Conservation (phyloP, 495 filamentous ascomycete species). For the Talaromyces trachyspermus region DNA sequence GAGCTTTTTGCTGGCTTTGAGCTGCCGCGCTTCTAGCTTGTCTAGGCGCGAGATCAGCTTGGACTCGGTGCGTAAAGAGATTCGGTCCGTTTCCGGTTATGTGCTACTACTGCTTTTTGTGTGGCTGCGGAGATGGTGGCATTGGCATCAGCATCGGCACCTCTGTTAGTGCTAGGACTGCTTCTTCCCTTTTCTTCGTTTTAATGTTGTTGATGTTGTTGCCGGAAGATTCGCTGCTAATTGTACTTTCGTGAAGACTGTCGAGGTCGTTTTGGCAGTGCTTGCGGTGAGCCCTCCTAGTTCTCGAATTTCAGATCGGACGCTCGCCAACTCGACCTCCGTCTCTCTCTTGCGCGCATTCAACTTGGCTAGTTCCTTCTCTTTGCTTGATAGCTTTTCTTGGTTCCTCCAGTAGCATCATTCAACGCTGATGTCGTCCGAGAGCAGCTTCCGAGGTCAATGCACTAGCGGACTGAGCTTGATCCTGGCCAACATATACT, state of each 20-base stretch:
- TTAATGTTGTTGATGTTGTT: conserved; percentile 6
- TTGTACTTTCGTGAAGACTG: conserved; percentile 11
- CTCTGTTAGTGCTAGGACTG: not conserved
- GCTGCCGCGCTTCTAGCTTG: conserved; percentile 32
- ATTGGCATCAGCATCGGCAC: too few species aligned
- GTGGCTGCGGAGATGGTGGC: too few species aligned
- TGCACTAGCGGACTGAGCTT: not conserved
- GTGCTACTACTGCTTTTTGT: conserved; percentile 1
- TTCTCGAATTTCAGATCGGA: conserved; percentile 35
- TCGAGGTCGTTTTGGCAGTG: conserved; percentile 33
- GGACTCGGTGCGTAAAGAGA: conserved; percentile 25
- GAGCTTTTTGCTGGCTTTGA: conserved; percentile 37
- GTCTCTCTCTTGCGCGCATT: conserved; percentile 61
- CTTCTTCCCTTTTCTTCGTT: conserved; percentile 2
- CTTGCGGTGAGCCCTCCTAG: conserved; percentile 30
- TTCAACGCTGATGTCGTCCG: not conserved
- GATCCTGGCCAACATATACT: not conserved
- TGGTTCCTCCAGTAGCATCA: conserved; percentile 7
- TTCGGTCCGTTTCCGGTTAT: conserved; percentile 13
- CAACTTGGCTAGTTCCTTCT: conserved; percentile 71
- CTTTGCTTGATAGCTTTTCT: conserved; percentile 41
- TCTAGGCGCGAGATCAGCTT: conserved; percentile 31
- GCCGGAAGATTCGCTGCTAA: conserved; percentile 9
- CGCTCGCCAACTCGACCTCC: conserved; percentile 56
- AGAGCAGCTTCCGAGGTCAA: not conserved